Evolutionary conservation across 2,329 filamentous ascomycete genomes (phyloP), one percentile per base, ranked within the genome.

Genomic region (Fusarium sp.): DNA sequence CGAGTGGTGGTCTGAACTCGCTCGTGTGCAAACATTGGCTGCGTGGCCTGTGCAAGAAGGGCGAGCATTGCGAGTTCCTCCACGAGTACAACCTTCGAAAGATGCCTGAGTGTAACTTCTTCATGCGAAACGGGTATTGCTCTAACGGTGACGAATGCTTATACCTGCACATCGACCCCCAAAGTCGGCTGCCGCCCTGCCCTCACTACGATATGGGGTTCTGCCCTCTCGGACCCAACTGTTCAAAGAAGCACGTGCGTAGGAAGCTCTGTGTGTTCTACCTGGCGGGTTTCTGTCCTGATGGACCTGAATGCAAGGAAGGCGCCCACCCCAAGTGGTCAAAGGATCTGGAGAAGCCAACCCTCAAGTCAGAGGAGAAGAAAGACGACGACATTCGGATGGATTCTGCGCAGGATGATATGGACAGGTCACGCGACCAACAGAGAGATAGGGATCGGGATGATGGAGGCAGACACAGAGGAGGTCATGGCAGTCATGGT

Each of bases 1-100:
- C 80, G n/a, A 79, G 82, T 20, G 83, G 86, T 45, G 91, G 90
- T 39, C 92, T 92, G 81, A 94, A 92, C 84, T 93, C 89, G 80
- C 90, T 98, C 22, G 96, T 99, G 70, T 99, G 96, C 90, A 99
- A 99, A 86, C 96, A 98, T 87, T 98, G 96, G 92, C 91, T 98
- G 79, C 94, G 97, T 74, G 96, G 95, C 0, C 90, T 99, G 26
- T 99, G 96, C 88, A 99, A 99, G 82, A 98, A 98, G 84, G 96
- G 96, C 78, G 93, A 98, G 80, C 90, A 91, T 76, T 99, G 96
- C 90, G 96, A 99, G 86, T 99, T 98, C 79, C 87, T 98, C 55
- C 96, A 99, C 87, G 96, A 98, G 84, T 99, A 98, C 87, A 98
- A 99, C 84, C 89, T 99, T 77, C 92, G 96, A 73, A 95, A 96